Evolutionary conservation across 2,329 filamentous ascomycete genomes (phyloP).

Genomic region (Pseudopithomyces chartarum): DNA sequence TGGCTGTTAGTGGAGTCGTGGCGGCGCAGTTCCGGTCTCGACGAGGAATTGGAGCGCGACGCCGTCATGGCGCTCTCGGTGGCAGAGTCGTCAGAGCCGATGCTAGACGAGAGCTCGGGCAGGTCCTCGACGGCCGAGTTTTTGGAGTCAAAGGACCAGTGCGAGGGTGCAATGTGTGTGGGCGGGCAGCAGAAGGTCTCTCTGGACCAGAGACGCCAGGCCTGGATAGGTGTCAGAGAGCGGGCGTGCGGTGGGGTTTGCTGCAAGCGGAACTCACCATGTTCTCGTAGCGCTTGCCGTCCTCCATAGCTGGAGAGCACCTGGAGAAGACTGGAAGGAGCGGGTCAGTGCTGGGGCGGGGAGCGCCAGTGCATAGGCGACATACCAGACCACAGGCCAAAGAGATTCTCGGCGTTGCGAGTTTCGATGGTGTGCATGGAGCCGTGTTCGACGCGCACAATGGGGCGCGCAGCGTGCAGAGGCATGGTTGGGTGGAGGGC

Average conservation of each 20-base stretch:
- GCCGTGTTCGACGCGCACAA: slow-evolving; percentile 88
- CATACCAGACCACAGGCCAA: slow-evolving; percentile 97
- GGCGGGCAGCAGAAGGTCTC: slow-evolving; percentile 88
- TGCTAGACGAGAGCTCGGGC: slow-evolving; percentile 54
- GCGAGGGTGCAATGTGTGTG: slow-evolving; percentile 48
- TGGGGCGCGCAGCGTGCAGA: slow-evolving; percentile 78
- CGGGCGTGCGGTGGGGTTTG: no score
- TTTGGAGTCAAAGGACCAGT: slow-evolving; percentile 39
- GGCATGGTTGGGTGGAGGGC: slow-evolving; percentile 66
- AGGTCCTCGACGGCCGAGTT: slow-evolving; percentile 36
- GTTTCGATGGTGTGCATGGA: slow-evolving; percentile 96
- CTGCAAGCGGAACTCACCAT: slow-evolving; percentile 59
- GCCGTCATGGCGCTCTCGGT: slow-evolving; percentile 49
- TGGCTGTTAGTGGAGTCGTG: slow-evolving; percentile 73
- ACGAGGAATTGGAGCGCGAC: slow-evolving; percentile 55
- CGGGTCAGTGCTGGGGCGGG: slow-evolving; percentile 24
- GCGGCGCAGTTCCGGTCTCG: slow-evolving; percentile 68
- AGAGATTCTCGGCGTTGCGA: slow-evolving; percentile 86
- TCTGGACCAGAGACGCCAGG: slow-evolving; percentile 90
- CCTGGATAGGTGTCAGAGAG: neutral
- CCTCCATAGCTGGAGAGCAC: slow-evolving; percentile 90
- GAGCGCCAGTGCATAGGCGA: slow-evolving; percentile 22
- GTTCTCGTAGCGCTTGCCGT: slow-evolving; percentile 91
- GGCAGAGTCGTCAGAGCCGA: slow-evolving; percentile 51
- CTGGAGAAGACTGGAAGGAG: slow-evolving; percentile 78